Evolutionary conservation across 768 basidiomycete species (phyloP).

Genomic region (Russula griseocarnosa): DNA sequence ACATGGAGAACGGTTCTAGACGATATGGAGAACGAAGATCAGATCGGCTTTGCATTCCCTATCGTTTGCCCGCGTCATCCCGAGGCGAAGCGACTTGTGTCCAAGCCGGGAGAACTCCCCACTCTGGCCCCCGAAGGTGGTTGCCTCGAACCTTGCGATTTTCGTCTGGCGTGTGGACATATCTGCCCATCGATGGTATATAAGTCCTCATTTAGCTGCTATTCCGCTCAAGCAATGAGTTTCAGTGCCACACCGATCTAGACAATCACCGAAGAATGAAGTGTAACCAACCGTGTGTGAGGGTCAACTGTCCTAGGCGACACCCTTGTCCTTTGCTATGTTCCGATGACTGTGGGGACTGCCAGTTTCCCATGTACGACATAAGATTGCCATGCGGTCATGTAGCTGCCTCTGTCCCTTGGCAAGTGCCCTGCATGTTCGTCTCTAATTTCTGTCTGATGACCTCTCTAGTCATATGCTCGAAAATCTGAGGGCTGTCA

Average conservation of each 20-base stretch:
- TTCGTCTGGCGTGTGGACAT: constrained; percentile 34
- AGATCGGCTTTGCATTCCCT: constrained; percentile 17
- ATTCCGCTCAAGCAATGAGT: neutral
- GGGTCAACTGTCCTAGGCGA: constrained; percentile 27
- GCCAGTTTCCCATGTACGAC: constrained; percentile 30
- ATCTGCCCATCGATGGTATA: constrained; percentile 33
- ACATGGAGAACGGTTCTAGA: constrained; percentile 60
- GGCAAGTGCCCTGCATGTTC: constrained; percentile 28
- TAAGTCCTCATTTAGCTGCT: neutral
- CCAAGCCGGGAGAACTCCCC: constrained; percentile 23
- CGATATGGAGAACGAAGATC: constrained; percentile 48
- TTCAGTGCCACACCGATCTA: constrained; percentile 30
- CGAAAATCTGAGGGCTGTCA: constrained; percentile 29
- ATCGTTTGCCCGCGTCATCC: constrained; percentile 27
- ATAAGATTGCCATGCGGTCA: constrained; percentile 35
- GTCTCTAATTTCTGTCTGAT: neutral
- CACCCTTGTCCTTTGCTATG: constrained; percentile 34
- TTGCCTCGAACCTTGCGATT: constrained; percentile 34
- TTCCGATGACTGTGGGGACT: constrained; percentile 32
- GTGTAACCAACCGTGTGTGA: constrained; percentile 31
- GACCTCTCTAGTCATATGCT: constrained; percentile 29
- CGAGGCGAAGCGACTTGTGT: neutral
- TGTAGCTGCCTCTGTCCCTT: constrained; percentile 27
- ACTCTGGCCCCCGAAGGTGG: constrained; percentile 31
- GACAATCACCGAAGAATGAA: constrained; percentile 28